These are phyloP conservation scores for Drechslerella dactyloides DNA, from an alignment of 2,329 filamentous ascomycete genomes.

Conservation along the genomic window DNA sequence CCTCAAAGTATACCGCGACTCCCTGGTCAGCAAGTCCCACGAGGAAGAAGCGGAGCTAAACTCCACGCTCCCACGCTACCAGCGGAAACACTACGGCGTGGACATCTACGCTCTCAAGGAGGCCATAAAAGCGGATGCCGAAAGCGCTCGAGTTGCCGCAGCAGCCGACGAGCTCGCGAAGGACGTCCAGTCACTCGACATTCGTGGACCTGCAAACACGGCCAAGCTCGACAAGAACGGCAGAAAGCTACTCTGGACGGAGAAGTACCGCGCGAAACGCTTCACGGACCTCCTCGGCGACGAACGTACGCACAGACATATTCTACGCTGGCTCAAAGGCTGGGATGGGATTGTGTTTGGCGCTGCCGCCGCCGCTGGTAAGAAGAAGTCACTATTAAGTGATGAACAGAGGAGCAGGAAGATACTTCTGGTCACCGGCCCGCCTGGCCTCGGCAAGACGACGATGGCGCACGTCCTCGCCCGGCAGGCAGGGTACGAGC, in stretches of 20 bases:
- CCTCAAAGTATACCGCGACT: constrained; percentile 35
- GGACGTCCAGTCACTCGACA: constrained; percentile 56
- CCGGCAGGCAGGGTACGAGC: constrained; percentile 91
- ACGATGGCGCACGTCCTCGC: constrained; percentile 96
- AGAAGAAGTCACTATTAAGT: constrained; percentile 60
- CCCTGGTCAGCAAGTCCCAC: constrained; percentile 33
- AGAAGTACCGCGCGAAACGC: constrained; percentile 90
- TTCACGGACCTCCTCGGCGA: constrained; percentile 95
- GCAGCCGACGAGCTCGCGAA: constrained; percentile 50
- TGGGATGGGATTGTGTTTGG: constrained; percentile 96
- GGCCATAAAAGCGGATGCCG: constrained; percentile 69
- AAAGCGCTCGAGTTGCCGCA: constrained; percentile 56
- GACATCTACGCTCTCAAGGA: constrained; percentile 85
- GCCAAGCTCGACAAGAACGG: constrained; percentile 50
- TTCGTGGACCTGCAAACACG: constrained; percentile 51
- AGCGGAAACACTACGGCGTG: constrained; percentile 80
- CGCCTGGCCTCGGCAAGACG: constrained; percentile 92
- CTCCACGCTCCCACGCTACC: constrained; percentile 20
- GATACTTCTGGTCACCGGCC: constrained; percentile 86
- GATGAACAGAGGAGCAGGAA: constrained; percentile 83
- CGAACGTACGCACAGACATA: constrained; percentile 86
- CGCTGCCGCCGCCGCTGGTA: constrained; percentile 68
- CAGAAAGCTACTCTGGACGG: constrained; percentile 79
- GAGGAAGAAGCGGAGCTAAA: constrained; percentile 25
- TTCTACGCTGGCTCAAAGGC: constrained; percentile 88